A percentile compares a stretch with the other conserved stretches of the same genome.
These are phyloP conservation scores for Geotrichum candidum DNA, from an alignment of 1,139 yeast genomes.

Conservation along the genomic window DNA sequence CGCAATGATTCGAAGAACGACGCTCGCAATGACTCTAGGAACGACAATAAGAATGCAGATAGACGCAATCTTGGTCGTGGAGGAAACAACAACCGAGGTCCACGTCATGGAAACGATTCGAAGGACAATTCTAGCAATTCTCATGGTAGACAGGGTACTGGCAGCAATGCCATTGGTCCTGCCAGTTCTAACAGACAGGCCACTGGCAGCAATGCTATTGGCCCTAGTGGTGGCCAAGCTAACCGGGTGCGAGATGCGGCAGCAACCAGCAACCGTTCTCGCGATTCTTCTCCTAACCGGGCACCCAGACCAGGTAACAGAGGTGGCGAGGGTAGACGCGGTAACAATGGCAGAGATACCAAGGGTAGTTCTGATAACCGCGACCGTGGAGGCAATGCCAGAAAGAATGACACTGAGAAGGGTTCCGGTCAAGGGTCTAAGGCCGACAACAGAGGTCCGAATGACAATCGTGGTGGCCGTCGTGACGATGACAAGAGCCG, in stretches of 20 bases:
- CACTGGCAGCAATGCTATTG: slow-evolving; percentile 8
- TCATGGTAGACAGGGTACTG: not conserved
- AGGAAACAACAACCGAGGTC: not conserved
- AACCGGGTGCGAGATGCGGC: not conserved
- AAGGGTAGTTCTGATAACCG: not conserved
- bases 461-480: slow-evolving; percentile 16
- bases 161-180: not conserved
- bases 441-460: slow-evolving; percentile 3
- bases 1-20: not conserved
- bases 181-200: not conserved
- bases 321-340: slow-evolving; percentile 6
- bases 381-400: slow-evolving; percentile 6
- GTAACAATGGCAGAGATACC: not conserved
- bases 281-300: not conserved
- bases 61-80: not conserved
- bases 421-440: not conserved
- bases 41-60: not conserved
- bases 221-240: slow-evolving; percentile 1
- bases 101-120: not conserved
- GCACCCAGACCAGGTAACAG: not conserved
- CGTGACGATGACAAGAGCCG: slow-evolving; percentile 18
- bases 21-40: not conserved
- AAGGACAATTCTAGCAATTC: not conserved
- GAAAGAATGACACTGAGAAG: slow-evolving; percentile 12
- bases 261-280: not conserved